A percentile compares a stretch with the other conserved stretches of the same genome.
Conservation (phyloP, 2,329 filamentous ascomycete genomes). For the Blastomyces gilchristii region DNA sequence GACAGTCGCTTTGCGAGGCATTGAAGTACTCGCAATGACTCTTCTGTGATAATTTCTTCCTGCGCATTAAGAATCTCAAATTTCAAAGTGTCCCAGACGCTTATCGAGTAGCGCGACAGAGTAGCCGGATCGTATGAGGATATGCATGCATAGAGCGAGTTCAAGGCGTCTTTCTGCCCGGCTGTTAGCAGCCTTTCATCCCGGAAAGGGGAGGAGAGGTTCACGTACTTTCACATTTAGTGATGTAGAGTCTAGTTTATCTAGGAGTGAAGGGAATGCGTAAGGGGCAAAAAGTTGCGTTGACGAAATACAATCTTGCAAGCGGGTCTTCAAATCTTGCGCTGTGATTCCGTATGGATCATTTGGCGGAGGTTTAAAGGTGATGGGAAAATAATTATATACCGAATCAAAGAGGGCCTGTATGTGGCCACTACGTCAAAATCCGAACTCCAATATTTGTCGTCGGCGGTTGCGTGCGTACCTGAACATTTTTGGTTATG, state of each 20-base stretch:
- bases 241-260: conserved; percentile 60
- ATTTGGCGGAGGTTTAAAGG: conserved; percentile 58
- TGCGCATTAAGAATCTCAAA: conserved; percentile 59
- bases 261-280: conserved; percentile 55
- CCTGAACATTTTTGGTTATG: conserved; percentile 50
- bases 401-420: conserved; percentile 54
- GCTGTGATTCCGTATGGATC: conserved; percentile 61
- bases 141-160: conserved; percentile 51
- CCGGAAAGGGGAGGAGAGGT: background rate
- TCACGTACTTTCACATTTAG: conserved; percentile 51
- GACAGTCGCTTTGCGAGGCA: conserved; percentile 48
- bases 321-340: conserved; percentile 54
- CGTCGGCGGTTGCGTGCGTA: conserved; percentile 20
- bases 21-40: conserved; percentile 46
- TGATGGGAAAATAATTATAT: conserved; percentile 64
- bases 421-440: background rate
- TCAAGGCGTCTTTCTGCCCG: conserved; percentile 50
- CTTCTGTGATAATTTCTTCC: conserved; percentile 54
- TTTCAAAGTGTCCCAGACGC: conserved; percentile 58
- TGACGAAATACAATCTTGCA: conserved; percentile 55
- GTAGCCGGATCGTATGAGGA: conserved; percentile 49
- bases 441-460: background rate
- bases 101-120: conserved; percentile 53
- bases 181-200: conserved; percentile 16
- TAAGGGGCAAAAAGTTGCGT: conserved; percentile 55